Conservation (phyloP, 1,284 basidiomycete species). For the Cutaneotrichosporon curvatum region DNA sequence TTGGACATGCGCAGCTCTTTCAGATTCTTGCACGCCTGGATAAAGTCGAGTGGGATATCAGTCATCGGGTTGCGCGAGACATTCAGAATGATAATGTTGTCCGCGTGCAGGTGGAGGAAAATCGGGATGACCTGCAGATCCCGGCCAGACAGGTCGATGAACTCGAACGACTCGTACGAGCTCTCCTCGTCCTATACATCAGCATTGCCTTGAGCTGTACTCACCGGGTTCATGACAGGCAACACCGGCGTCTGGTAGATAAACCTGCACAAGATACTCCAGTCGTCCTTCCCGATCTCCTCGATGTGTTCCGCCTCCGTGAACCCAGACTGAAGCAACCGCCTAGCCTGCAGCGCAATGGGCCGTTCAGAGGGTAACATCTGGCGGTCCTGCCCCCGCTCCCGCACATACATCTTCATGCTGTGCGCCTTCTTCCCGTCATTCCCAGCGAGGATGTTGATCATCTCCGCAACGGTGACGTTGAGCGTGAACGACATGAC, state of each 20-base stretch:
- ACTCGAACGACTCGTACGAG: slow-evolving; percentile 66
- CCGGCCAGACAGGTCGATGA: slow-evolving; percentile 75
- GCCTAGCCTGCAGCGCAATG: slow-evolving; percentile 71
- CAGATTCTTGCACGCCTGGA: slow-evolving; percentile 77
- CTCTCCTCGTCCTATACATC: slow-evolving; percentile 58
- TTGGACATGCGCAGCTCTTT: slow-evolving; percentile 83
- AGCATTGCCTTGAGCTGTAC: slow-evolving; percentile 43
- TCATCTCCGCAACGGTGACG: slow-evolving; percentile 65
- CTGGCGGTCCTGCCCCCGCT: slow-evolving; percentile 76
- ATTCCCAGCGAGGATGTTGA: slow-evolving; percentile 50
- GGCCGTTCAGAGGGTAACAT: slow-evolving; percentile 76
- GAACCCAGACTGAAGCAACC: slow-evolving; percentile 87
- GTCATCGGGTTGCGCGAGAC: slow-evolving; percentile 93
- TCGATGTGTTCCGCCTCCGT: slow-evolving; percentile 74
- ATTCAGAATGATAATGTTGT: slow-evolving; percentile 78
- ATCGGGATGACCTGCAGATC: slow-evolving; percentile 87
- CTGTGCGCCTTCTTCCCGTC: slow-evolving; percentile 52
- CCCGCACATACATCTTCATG: slow-evolving; percentile 73
- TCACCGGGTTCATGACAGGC: slow-evolving; percentile 51
- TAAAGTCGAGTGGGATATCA: slow-evolving; percentile 93
- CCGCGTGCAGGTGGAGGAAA: slow-evolving; percentile 76
- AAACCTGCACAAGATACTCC: slow-evolving; percentile 82
- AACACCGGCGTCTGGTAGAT: slow-evolving; percentile 55
- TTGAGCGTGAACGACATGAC: slow-evolving; percentile 60
- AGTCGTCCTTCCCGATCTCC: slow-evolving; percentile 70